Evolutionary conservation across 805 yeast species (phyloP), one percentile per base, ranked within the genome.

Genomic region (Lachancea lanzarotensis): DNA sequence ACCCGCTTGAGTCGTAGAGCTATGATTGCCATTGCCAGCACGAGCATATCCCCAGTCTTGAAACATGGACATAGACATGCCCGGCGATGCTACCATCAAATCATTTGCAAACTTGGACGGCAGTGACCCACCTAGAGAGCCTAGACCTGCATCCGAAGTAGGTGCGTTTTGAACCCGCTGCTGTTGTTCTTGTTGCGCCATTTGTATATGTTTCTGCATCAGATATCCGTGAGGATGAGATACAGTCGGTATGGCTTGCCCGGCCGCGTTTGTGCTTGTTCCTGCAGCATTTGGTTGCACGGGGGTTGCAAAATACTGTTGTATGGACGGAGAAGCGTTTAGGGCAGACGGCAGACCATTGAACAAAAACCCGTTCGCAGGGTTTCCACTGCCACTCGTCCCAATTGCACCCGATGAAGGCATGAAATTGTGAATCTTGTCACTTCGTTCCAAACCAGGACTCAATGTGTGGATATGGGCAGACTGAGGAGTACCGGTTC

Each of bases 61-160:
- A 41, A 62, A 62, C 64, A 62, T 57, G 3, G 62, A 50, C 45
- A 57, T 56, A 1, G 62, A 51, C 1, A 55, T 53, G 25, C 45
- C 56, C 20, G 67, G 67, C 12, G 67, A 62, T 11, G 61, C 59
- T 20, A 57, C 59, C 52, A 60, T 56, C 32, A 60, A 48, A 42
- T 62, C 69, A 38, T 61, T 63, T 22, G 60, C 63, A 45, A 60
- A 65, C 38, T 63, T 62, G 1, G 67, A 61, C 10, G 61, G 65
- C 35, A 56, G 43, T 11, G 59, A 51, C 2, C 63, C 65, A 3
- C 59, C 56, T 17, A 46, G 42, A 15, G 65, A 64, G 3, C 61
- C 60, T 16, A 45, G 31, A 17, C 20, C 34, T 5, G 32, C 16
- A 9, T 44, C 38, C 41, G 22, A 38, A 20, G 39, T n/a, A 18